A percentile compares a stretch with the other conserved stretches of the same genome.
Evolutionary conservation across 148 eudicot species (phyloP).

Genomic region (Silene conica): DNA sequence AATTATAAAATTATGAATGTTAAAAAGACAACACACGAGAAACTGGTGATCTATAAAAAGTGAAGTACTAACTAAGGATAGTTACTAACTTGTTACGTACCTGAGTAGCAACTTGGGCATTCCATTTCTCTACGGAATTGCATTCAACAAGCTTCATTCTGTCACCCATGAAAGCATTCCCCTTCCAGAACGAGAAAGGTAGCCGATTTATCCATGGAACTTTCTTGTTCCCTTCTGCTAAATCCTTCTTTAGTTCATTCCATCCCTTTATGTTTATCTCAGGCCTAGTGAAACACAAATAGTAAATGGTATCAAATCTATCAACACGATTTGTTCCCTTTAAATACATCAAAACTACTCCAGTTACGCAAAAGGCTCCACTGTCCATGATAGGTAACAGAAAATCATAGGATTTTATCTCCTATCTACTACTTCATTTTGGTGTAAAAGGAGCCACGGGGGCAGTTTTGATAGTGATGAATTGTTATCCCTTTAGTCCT

Average conservation of each 20-base stretch:
- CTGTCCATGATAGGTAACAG: too few relatives aligned
- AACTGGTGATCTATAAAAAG: neutral
- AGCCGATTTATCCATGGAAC: slow-evolving; percentile 43
- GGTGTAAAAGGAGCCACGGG: neutral
- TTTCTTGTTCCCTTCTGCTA: slow-evolving; percentile 49
- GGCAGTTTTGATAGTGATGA: neutral
- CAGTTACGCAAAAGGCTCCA: too few relatives aligned
- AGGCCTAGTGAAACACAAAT: slow-evolving; percentile 34
- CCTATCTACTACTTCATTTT: neutral
- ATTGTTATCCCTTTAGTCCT: too few relatives aligned
- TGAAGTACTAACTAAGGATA: neutral
- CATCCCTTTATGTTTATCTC: slow-evolving; percentile 69
- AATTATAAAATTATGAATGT: neutral
- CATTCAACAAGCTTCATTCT: slow-evolving; percentile 42
- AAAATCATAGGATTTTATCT: too few relatives aligned
- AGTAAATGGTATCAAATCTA: neutral
- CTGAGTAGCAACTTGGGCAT: slow-evolving; percentile 45
- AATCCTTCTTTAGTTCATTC: slow-evolving; percentile 43
- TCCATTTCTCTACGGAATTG: slow-evolving; percentile 49
- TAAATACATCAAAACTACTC: too few relatives aligned
- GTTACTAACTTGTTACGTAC: slow-evolving; percentile 19
- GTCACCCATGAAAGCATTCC: slow-evolving; percentile 52
- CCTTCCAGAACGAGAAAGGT: slow-evolving; percentile 68
- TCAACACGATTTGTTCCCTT: neutral
- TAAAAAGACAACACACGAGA: neutral